Percentiles rank a stretch among this genome's conserved stretches.
phyloP scores from a whole-genome alignment of 352 stramenopile genomes.

The Phytophthora podocarpi region DNA sequence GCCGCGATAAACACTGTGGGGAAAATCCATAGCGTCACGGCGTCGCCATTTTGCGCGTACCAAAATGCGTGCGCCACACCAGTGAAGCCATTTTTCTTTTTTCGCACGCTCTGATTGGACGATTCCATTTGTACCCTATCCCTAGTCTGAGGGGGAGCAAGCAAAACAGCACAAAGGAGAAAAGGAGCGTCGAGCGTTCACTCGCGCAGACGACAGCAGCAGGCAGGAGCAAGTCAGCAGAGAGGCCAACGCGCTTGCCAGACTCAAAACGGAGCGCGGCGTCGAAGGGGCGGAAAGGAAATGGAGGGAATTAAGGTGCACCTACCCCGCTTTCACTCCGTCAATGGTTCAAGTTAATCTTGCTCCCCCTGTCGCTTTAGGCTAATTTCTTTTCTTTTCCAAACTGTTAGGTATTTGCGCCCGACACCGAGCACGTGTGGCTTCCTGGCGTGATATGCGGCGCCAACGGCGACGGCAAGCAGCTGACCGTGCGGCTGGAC shows the following conservation, averaged over 20 bases:
- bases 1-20: slow-evolving; percentile 13
- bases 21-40: slow-evolving; percentile 16
- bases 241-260: background rate
- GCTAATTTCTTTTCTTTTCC: slow-evolving; percentile 15
- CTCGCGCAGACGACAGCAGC: slow-evolving; percentile 24
- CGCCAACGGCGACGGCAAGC: slow-evolving; percentile 42
- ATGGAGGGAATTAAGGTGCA: slow-evolving; percentile 73
- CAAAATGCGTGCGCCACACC: slow-evolving; percentile 25
- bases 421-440: slow-evolving; percentile 81
- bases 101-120: slow-evolving; percentile 19
- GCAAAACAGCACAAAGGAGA: slow-evolving; percentile 8
- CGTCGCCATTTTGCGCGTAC: background rate
- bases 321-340: background rate
- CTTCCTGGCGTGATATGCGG: slow-evolving; percentile 75
- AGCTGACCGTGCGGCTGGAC: slow-evolving; percentile 70
- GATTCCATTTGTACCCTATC: slow-evolving; percentile 15
- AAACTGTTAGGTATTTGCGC: slow-evolving; percentile 64
- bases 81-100: slow-evolving; percentile 26
- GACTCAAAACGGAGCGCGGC: background rate
- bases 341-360: background rate
- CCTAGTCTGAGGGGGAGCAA: slow-evolving; percentile 18
- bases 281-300: slow-evolving; percentile 1
- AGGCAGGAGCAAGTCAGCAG: background rate
- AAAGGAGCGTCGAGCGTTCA: slow-evolving; percentile 24
- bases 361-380: slow-evolving; percentile 30